Evolutionary conservation across 257 asterid genomes (phyloP), one percentile per base, ranked within the genome.

Genomic region (Petrea volubilis): DNA sequence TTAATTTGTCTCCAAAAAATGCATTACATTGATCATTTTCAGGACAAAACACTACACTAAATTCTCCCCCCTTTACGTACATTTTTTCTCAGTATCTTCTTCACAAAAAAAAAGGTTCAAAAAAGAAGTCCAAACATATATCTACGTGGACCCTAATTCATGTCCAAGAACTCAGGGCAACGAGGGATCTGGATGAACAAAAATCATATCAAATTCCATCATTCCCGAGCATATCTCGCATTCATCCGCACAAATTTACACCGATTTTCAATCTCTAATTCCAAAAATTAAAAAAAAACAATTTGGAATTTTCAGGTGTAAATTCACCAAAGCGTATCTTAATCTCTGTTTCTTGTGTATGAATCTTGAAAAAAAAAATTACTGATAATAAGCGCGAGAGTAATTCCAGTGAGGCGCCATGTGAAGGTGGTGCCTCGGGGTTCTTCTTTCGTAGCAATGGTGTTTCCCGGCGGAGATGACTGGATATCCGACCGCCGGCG

Each of bases 401-500:
- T 34, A 46, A 70, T 60, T 82, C 70, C 81, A 49, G 44, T 5
- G 52, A 18, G 82, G 73, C 73, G 50, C 70, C 7, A 61, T 70
- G 72, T 71, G 29, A 3, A 59, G 27, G 18, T 62, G 27, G 18
- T 62, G 75, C 75, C 78, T 72, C 27, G 71, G 71, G 34, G 64
- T 68, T 62, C 77, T 64, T 7, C 63, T 47, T 18, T 75, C 80
- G 41, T 46, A 59, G 70, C 50, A 70, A 20, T 60, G 59, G 23
- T 56, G 72, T 23, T 29, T 74, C 25, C 72, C 78, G 49, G 68
- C 27, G 51, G 68, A 23, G 51, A 53, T 41, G 43, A 52, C 60
- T 0, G 84, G 80, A 43, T 76, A 78, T 4, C 72, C 63, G 36
- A 77, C 28, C 14, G 24, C 79, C 36, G 81, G 79, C 18, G 79